These are phyloP conservation scores for Acer negundo DNA, from an alignment of 345 rosid species.

Conservation along the genomic window DNA sequence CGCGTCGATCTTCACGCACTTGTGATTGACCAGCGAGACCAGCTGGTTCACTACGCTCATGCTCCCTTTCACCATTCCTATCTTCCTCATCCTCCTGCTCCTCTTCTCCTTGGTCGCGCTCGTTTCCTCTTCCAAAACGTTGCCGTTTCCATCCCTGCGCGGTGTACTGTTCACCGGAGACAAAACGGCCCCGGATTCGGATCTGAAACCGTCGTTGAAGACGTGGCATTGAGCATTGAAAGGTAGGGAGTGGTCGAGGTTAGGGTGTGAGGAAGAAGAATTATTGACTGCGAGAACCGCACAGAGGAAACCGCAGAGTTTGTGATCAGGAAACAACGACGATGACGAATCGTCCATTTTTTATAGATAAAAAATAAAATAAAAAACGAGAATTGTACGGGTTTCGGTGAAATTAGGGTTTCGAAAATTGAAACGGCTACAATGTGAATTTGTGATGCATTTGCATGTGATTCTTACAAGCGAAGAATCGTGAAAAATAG, in stretches of 20 bases:
- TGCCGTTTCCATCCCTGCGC: background rate
- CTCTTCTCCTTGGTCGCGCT: background rate
- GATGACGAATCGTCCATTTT: constrained; percentile 10
- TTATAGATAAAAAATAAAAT: too few species aligned
- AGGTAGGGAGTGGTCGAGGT: constrained; percentile 16
- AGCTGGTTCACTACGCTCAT: constrained; percentile 70
- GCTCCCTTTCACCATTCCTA: constrained; percentile 84
- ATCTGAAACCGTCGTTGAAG: constrained; percentile 48
- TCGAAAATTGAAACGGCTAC: background rate
- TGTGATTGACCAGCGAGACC: constrained; percentile 53
- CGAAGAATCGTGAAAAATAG: too few species aligned
- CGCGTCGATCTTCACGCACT: constrained; percentile 54
- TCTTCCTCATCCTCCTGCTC: constrained; percentile 44
- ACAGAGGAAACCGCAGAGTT: constrained; percentile 78
- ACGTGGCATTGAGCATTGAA: constrained; percentile 50
- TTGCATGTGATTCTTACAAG: too few species aligned
- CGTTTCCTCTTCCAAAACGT: background rate
- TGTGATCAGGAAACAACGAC: constrained; percentile 36
- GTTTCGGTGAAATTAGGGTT: background rate
- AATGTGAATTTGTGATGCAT: too few species aligned
- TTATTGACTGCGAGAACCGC: constrained; percentile 42
- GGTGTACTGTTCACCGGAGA: constrained; percentile 22
- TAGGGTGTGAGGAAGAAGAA: constrained; percentile 16
- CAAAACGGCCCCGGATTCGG: constrained; percentile 47
- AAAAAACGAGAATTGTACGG: background rate